Evolutionary conservation across 106 monocot genomes (phyloP).

Genomic region (Posidonia australis): DNA sequence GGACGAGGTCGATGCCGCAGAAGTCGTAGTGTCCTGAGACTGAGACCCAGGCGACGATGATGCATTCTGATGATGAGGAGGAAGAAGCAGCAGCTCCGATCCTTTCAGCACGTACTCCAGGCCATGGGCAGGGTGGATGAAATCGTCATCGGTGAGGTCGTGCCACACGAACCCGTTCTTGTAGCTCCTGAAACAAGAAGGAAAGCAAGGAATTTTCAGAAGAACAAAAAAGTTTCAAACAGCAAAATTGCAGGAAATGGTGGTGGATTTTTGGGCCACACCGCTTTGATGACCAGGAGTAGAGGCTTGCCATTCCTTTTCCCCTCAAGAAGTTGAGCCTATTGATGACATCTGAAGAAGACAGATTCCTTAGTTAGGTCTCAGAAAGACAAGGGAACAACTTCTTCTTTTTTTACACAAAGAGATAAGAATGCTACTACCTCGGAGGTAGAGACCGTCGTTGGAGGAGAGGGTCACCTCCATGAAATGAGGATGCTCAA

Average conservation of each 20-base stretch:
- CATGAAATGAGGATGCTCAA: constrained; percentile 97
- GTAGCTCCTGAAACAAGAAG: constrained; percentile 41
- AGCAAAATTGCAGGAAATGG: neutral
- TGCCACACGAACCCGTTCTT: constrained; percentile 93
- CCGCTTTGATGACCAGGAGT: constrained; percentile 92
- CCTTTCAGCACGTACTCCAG: constrained; percentile 84
- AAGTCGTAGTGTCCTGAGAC: constrained; percentile 12
- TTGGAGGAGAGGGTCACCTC: constrained; percentile 60
- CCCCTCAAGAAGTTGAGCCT: constrained; percentile 70
- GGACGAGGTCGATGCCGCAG: constrained; percentile 19
- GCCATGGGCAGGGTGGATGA: constrained; percentile 58
- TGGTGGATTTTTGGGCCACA: neutral
- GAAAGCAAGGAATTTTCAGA: no score
- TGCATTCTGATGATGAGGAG: neutral
- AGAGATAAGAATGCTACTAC: constrained; percentile 16
- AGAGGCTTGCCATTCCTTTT: constrained; percentile 56
- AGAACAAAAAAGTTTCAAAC: no score
- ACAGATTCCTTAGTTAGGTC: neutral
- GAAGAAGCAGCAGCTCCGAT: constrained; percentile 39
- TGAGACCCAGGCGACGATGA: constrained; percentile 4
- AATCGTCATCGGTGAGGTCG: constrained; percentile 65
- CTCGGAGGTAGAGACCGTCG: constrained; percentile 66
- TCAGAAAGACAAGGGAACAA: neutral
- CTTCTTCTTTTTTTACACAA: neutral
- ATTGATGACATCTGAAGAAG: constrained; percentile 43